Percentiles rank a stretch among this genome's conserved stretches.
These are phyloP conservation scores for Tuber borchii DNA, from an alignment of 495 filamentous ascomycete genomes.

Conservation along the genomic window DNA sequence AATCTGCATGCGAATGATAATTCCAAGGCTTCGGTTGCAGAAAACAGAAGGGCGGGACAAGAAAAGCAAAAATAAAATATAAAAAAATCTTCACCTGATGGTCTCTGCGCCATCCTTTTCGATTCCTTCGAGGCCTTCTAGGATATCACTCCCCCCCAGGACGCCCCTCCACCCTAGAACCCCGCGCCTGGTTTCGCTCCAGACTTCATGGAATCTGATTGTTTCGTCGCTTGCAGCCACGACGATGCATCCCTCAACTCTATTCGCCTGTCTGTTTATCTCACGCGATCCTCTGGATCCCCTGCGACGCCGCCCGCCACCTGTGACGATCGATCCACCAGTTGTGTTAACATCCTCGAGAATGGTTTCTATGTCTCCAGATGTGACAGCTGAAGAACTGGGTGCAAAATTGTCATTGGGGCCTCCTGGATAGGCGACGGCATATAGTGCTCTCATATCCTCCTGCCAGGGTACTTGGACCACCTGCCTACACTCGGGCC, in stretches of 20 bases:
- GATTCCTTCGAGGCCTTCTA: constrained; percentile 78
- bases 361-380: constrained; percentile 11
- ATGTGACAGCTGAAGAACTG: not conserved
- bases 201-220: constrained; percentile 95
- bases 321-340: not conserved
- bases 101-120: constrained; percentile 58
- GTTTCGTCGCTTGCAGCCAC: constrained; percentile 90
- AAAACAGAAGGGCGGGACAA: not conserved
- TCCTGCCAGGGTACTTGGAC: constrained; percentile 83
- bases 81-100: constrained; percentile 33
- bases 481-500: constrained; percentile 86
- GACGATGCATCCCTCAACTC: constrained; percentile 86
- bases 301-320: not conserved
- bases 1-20: not conserved
- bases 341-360: constrained; percentile 16
- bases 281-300: constrained; percentile 32
- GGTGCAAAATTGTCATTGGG: constrained; percentile 45
- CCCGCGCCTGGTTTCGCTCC: constrained; percentile 59
- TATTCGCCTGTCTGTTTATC: constrained; percentile 41
- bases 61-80: not conserved
- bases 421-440: constrained; percentile 60
- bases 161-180: constrained; percentile 56
- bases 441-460: constrained; percentile 71
- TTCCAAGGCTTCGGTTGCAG: constrained; percentile 4
- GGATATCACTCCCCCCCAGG: constrained; percentile 78